Conservation (phyloP, 2,329 filamentous ascomycete species). For the Bipolaris cookei region DNA sequence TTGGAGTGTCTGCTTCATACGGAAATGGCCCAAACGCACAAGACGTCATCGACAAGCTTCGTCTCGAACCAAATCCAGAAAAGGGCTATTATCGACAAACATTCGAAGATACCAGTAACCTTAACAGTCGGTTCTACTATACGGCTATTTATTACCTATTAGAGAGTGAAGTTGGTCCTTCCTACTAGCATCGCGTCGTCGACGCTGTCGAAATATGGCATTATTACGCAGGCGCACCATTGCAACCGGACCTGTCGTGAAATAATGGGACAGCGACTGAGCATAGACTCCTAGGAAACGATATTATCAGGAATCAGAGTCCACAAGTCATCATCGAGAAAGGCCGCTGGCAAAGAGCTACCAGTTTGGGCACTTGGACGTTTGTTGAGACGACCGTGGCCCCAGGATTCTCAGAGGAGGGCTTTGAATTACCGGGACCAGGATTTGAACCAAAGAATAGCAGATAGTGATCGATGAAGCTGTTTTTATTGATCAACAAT, state of each 20-base stretch:
- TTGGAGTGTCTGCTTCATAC: background rate
- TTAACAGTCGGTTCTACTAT: constrained; percentile 52
- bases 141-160: constrained; percentile 63
- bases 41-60: constrained; percentile 54
- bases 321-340: constrained; percentile 55
- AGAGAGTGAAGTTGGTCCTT: constrained; percentile 51
- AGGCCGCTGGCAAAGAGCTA: constrained; percentile 57
- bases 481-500: background rate
- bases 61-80: constrained; percentile 55
- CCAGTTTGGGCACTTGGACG: constrained; percentile 57
- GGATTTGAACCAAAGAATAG: constrained; percentile 22
- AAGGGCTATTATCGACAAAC: constrained; percentile 59
- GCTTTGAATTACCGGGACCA: constrained; percentile 28
- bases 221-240: constrained; percentile 60
- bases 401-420: constrained; percentile 26
- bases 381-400: constrained; percentile 51
- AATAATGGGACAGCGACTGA: constrained; percentile 51
- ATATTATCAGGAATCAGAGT: constrained; percentile 52
- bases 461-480: background rate
- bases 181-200: constrained; percentile 60
- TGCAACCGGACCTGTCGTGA: constrained; percentile 54
- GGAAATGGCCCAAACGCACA: constrained; percentile 36
- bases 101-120: constrained; percentile 50
- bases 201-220: constrained; percentile 61
- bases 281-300: constrained; percentile 49